Base-by-base conservation (phyloP, 345 rosid species). In the Pelargonium nanum region DNA sequence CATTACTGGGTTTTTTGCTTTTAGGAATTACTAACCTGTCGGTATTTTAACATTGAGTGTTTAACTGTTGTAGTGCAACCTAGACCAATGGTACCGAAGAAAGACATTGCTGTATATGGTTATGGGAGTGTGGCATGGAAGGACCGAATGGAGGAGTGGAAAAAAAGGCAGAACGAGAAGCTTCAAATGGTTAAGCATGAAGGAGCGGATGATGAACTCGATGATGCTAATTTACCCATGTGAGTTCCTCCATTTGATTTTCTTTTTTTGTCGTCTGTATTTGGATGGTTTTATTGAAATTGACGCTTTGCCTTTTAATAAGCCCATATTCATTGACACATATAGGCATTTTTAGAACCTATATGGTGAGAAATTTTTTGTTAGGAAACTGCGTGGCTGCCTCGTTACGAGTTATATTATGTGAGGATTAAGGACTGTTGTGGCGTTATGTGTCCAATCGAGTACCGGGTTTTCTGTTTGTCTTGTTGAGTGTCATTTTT, bases 111-210 rank as follows among this genome's bases (percentile, higher is more conserved):
- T 3, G 85, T 82, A 4, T 92, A 89, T 75, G 96, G 96, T 23
- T 89, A 89, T 60, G 96, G 96, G 44, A 92, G 98, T 63, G 96
- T 91, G 32, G 98, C 98, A n/a, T 91, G 98, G 98, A 92, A 92
- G 62, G 91, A 85, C 44, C 80, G 95, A 62, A 85, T 92, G 89
- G 96, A 89, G 70, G 88, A 85, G 7, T 89, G 98, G 98, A 87
- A 82, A 84, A 85, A 70, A 74, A 78, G 86, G 60, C 92, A 92
- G 74, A 81, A 73, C 6, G 92, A 85, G 32, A 91, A 80, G 63
- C 88, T 86, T 76, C 96, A 86, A 71, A 86, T 91, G 51, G 81
- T 91, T 67, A 83, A 83, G 63, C 96, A 88, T 53, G 77, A 78
- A 75, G 96, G 96, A 65, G 92, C 80, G 65, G 70, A 67, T 65